phyloP scores from a whole-genome alignment of 306 rosid species.

The Glycine tomentella region DNA sequence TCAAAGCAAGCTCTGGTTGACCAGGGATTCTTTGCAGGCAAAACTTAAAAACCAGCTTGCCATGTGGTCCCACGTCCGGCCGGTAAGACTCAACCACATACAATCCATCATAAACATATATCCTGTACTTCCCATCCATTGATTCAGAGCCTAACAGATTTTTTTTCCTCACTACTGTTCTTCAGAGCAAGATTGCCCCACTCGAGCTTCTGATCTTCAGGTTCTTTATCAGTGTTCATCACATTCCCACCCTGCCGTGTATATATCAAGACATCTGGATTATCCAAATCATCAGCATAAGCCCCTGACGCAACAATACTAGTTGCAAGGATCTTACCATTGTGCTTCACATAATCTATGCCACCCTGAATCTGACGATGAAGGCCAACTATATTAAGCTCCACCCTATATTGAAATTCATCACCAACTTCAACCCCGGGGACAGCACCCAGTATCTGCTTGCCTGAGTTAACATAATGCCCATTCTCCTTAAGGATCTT shows the following conservation, averaged over 20 bases:
- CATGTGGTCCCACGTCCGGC: constrained; percentile 85
- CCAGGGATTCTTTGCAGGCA: constrained; percentile 70
- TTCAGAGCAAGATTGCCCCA: constrained; percentile 94
- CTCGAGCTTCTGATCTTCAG: constrained; percentile 96
- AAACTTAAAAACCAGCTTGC: constrained; percentile 81
- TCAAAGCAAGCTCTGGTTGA: constrained; percentile 93
- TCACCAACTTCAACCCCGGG: constrained; percentile 96
- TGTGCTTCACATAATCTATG: constrained; percentile 73
- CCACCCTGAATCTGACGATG: constrained; percentile 85
- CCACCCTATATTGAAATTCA: constrained; percentile 87
- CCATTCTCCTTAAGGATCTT: constrained; percentile 64
- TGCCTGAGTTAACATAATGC: constrained; percentile 68
- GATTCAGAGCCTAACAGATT: constrained; percentile 82
- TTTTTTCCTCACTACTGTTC: constrained; percentile 71
- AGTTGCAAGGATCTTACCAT: constrained; percentile 70
- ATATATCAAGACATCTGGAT: constrained; percentile 74
- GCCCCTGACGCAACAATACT: constrained; percentile 92
- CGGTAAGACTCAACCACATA: constrained; percentile 73
- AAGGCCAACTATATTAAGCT: constrained; percentile 81
- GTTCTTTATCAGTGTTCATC: constrained; percentile 61
- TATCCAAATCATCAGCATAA: constrained; percentile 73
- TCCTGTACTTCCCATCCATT: constrained; percentile 63
- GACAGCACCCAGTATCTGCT: constrained; percentile 74
- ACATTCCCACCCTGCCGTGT: constrained; percentile 95
- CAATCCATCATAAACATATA: constrained; percentile 83